Evolutionary conservation across 805 yeast genomes (phyloP).

Genomic region (Candida cerambycidarum): DNA sequence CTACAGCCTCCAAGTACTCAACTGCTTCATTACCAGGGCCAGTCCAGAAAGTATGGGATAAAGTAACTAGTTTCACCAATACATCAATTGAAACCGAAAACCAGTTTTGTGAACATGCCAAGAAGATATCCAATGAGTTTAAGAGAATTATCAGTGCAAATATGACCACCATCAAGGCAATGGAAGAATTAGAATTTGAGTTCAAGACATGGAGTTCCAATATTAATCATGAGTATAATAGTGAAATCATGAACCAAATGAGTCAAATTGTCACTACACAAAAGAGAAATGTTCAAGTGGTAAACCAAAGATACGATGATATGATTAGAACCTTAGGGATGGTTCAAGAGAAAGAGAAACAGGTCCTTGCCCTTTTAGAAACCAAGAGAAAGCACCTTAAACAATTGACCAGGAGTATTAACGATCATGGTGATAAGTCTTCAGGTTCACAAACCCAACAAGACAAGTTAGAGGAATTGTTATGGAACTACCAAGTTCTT

Average conservation of each 20-base stretch:
- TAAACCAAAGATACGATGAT: conserved; percentile 8
- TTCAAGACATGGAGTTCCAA: conserved; percentile 11
- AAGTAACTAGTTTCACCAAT: conserved; percentile 5
- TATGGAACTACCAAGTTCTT: conserved; percentile 50
- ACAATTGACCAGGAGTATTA: conserved; percentile 1
- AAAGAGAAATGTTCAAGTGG: background rate
- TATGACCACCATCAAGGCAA: background rate
- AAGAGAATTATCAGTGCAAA: conserved; percentile 1
- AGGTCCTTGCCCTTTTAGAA: conserved; percentile 1
- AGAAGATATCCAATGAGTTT: background rate
- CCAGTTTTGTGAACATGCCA: background rate
- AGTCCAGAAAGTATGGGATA: conserved; percentile 12
- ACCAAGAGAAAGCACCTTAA: background rate
- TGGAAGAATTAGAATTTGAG: conserved; percentile 1
- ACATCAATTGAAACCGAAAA: background rate
- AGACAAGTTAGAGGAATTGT: conserved; percentile 54
- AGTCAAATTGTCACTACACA: conserved; percentile 8
- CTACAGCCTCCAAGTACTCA: too few species aligned
- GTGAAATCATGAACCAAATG: conserved; percentile 7
- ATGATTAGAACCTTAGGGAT: conserved; percentile 6
- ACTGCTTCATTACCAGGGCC: conserved; percentile 5
- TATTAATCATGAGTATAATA: conserved; percentile 6
- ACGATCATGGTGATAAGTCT: conserved; percentile 12
- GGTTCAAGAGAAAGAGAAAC: conserved; percentile 14
- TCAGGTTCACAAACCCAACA: conserved; percentile 8